Conservation (phyloP, 345 rosid species). For the Camelina neglecta region DNA sequence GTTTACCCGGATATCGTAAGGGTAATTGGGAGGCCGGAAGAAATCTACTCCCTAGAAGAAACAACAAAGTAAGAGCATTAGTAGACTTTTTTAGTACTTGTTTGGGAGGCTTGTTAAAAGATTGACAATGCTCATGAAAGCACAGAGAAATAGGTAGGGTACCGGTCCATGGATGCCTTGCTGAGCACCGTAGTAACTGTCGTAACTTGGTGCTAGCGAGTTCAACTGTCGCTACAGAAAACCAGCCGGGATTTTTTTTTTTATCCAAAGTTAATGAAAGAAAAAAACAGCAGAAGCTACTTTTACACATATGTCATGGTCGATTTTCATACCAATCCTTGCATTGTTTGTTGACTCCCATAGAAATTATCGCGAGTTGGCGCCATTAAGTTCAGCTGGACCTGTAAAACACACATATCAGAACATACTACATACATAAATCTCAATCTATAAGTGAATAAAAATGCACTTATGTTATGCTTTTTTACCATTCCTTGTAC, state of each 20-base stretch:
- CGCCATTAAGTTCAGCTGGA: conserved; percentile 68
- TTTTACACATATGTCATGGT: conserved; percentile 27
- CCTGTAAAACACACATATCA: conserved; percentile 48
- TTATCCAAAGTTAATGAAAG: conserved; percentile 39
- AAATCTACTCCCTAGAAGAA: conserved; percentile 64
- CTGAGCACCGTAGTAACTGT: conserved; percentile 55
- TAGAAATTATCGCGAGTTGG: conserved; percentile 58
- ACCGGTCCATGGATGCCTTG: conserved; percentile 70
- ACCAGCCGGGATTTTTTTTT: conserved; percentile 13
- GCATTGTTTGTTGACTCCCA: conserved; percentile 59
- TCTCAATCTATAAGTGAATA: conserved; percentile 8
- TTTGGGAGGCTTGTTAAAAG: conserved; percentile 12
- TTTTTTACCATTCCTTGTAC: conserved; percentile 56
- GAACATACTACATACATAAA: conserved; percentile 12
- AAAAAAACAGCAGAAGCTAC: conserved; percentile 38
- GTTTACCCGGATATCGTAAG: conserved; percentile 67
- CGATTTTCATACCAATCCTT: conserved; percentile 62
- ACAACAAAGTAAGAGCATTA: conserved; percentile 10
- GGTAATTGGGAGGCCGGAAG: conserved; percentile 59
- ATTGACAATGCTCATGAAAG: conserved; percentile 19
- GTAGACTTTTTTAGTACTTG: neutral
- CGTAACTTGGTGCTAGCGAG: conserved; percentile 61
- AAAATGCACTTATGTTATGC: conserved; percentile 8
- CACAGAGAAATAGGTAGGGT: conserved; percentile 36
- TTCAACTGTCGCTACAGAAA: conserved; percentile 63